Conservation (phyloP, 2,329 filamentous ascomycete genomes). For the Ophiostoma pallidulum region DNA sequence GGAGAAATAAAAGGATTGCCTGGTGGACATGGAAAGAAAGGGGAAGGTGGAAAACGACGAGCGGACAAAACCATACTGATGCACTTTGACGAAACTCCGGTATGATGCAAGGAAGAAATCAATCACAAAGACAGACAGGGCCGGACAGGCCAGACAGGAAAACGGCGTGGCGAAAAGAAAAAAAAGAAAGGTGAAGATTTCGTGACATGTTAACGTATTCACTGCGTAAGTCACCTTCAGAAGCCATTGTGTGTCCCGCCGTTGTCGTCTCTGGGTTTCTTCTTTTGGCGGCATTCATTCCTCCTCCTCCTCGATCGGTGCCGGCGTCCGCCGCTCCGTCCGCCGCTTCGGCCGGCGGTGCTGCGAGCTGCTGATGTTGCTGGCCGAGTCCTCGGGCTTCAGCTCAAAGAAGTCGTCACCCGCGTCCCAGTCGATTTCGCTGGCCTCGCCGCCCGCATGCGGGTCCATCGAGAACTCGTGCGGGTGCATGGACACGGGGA, state of each 20-base stretch:
- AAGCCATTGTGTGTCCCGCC: too few relatives aligned
- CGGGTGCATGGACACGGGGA: conserved; percentile 3
- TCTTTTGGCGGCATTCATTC: conserved; percentile 25
- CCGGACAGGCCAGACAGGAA: too few relatives aligned
- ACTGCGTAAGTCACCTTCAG: too few relatives aligned
- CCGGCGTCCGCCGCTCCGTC: conserved; percentile 60
- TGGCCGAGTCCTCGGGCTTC: conserved; percentile 70
- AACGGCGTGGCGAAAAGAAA: not conserved
- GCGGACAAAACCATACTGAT: too few relatives aligned
- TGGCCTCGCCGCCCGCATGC: conserved; percentile 25
- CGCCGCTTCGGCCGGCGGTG: conserved; percentile 58
- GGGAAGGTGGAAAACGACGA: too few relatives aligned
- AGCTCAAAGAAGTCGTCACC: conserved; percentile 49
- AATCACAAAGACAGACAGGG: too few relatives aligned
- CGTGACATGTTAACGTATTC: too few relatives aligned
- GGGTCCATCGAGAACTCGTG: conserved; percentile 10
- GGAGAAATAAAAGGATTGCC: too few relatives aligned
- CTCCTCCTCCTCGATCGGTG: conserved; percentile 60
- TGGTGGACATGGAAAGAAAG: too few relatives aligned
- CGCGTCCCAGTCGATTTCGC: conserved; percentile 47
- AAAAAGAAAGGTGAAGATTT: not conserved
- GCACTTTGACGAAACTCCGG: too few relatives aligned
- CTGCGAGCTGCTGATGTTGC: conserved; percentile 66
- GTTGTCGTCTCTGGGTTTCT: too few relatives aligned
- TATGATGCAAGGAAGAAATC: too few relatives aligned